Percentiles rank a stretch among this genome's conserved stretches.
These are phyloP conservation scores for Neurospora discreta DNA, from an alignment of 495 filamentous ascomycete genomes.

Conservation along the genomic window DNA sequence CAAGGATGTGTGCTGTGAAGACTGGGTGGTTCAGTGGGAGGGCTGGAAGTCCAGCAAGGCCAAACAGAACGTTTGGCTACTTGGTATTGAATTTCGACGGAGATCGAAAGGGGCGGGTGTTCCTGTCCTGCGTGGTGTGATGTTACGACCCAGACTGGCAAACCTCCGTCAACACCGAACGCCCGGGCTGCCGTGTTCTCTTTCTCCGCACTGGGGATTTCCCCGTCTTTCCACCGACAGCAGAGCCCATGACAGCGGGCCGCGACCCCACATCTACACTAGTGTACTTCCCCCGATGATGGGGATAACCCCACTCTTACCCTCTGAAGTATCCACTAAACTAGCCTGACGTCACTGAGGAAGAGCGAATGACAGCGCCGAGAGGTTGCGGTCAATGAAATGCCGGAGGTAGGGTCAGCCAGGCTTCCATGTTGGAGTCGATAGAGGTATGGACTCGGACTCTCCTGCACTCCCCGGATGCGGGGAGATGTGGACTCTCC, in stretches of 20 bases:
- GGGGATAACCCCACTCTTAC: background rate
- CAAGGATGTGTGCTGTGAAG: background rate
- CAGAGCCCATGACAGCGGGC: background rate
- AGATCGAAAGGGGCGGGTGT: background rate
- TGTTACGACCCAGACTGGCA: background rate
- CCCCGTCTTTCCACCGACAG: background rate
- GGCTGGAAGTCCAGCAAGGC: background rate
- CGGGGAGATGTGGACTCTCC: background rate
- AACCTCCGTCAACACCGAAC: background rate
- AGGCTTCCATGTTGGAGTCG: background rate
- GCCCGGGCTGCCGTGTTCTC: background rate
- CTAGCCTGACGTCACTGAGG: conserved; percentile 11
- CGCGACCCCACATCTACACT: background rate
- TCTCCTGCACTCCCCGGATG: conserved; percentile 1
- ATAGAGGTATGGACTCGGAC: no score
- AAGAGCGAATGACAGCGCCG: conserved; percentile 3
- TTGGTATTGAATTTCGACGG: background rate
- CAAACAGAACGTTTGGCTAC: background rate
- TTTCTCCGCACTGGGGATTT: background rate
- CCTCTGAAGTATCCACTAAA: background rate
- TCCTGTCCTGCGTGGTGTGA: background rate
- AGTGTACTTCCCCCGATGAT: background rate
- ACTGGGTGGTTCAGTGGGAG: background rate
- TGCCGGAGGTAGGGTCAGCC: conserved; percentile 2
- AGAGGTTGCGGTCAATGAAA: conserved; percentile 1